A percentile compares a stretch with the other conserved stretches of the same genome.
Conservation (phyloP, 2,329 filamentous ascomycete genomes). For the Hymenotorrendiella dingleyae region DNA sequence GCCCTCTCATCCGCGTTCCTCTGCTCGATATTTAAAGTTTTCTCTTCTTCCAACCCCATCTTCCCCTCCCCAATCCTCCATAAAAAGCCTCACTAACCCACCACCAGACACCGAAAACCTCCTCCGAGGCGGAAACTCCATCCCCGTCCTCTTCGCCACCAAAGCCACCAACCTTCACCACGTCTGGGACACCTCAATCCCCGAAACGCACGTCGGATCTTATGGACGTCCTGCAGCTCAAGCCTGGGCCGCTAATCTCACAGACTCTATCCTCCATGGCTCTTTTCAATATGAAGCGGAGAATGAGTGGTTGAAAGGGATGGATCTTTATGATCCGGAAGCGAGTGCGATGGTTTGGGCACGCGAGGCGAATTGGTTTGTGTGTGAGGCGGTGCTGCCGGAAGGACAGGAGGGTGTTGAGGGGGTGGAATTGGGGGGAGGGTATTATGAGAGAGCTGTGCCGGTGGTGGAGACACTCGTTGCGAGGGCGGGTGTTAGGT, state of each 20-base stretch:
- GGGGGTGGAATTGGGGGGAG: conserved; percentile 53
- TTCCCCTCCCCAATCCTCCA: no score
- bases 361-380: conserved; percentile 52
- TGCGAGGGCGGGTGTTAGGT: conserved; percentile 61
- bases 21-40: no score
- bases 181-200: conserved; percentile 68
- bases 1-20: no score
- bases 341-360: conserved; percentile 59
- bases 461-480: conserved; percentile 60
- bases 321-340: conserved; percentile 44
- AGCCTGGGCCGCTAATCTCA: conserved; percentile 52
- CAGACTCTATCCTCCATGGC: conserved; percentile 48
- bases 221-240: conserved; percentile 43
- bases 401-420: conserved; percentile 52
- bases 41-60: no score
- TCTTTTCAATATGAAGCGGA: conserved; percentile 45
- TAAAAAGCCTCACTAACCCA: no score
- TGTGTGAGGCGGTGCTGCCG: conserved; percentile 58
- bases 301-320: conserved; percentile 48
- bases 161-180: conserved; percentile 60
- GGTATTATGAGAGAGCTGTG: conserved; percentile 59
- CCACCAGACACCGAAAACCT: conserved; percentile 61
- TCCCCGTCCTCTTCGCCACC: conserved; percentile 56
- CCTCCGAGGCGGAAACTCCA: conserved; percentile 60
- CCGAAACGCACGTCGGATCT: conserved; percentile 58